Evolutionary conservation across 495 filamentous ascomycete species (phyloP).

Genomic region (Neurospora hispaniola): DNA sequence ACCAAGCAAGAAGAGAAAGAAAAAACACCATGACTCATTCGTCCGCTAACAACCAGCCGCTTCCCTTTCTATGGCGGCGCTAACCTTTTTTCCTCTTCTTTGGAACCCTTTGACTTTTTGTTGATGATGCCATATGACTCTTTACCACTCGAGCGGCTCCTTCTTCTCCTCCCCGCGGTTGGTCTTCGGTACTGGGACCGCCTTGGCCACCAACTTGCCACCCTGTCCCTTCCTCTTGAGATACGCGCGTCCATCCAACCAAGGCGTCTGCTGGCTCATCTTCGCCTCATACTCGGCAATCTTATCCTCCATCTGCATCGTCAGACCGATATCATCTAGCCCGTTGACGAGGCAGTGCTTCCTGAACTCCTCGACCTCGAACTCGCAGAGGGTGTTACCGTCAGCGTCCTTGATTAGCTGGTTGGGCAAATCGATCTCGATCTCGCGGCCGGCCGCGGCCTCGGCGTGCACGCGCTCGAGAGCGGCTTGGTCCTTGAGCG

Average conservation of each 20-base stretch:
- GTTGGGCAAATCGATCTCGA: constrained; percentile 84
- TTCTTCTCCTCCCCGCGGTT: constrained; percentile 76
- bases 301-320: constrained; percentile 83
- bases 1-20: not conserved
- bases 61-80: not conserved
- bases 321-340: constrained; percentile 91
- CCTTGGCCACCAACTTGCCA: constrained; percentile 65
- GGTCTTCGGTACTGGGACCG: constrained; percentile 77
- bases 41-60: not conserved
- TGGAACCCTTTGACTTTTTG: not conserved
- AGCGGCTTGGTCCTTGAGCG: constrained; percentile 54
- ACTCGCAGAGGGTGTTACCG: constrained; percentile 61
- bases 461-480: constrained; percentile 67
- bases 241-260: constrained; percentile 85
- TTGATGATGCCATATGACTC: no score
- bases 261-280: constrained; percentile 70
- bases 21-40: no score
- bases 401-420: constrained; percentile 69
- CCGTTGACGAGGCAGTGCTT: constrained; percentile 94
- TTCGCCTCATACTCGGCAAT: constrained; percentile 74
- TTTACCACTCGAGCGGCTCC: constrained; percentile 86
- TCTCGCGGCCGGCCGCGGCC: constrained; percentile 69
- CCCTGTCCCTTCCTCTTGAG: constrained; percentile 56
- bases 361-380: constrained; percentile 84
- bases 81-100: not conserved